Conservation (phyloP, 306 rosid genomes). For the Rubus idaeus region DNA sequence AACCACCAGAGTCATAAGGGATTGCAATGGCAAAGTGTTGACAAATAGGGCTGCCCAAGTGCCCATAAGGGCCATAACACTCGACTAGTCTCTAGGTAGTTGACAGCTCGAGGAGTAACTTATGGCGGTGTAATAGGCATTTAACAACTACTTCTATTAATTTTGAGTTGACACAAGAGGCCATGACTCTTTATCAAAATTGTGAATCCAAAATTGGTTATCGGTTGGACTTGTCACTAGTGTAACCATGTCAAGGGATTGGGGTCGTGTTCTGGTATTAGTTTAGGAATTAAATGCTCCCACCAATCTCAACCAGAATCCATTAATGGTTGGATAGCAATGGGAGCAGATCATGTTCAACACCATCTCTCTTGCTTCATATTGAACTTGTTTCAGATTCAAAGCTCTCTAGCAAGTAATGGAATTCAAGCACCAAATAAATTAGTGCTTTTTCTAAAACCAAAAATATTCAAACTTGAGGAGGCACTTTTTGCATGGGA, state of each 20-base stretch:
- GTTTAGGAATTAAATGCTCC: conserved; percentile 50
- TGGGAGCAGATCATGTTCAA: background rate
- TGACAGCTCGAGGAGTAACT: background rate
- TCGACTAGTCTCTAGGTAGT: background rate
- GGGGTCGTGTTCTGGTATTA: conserved; percentile 48
- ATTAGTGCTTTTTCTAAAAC: background rate
- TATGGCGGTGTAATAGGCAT: background rate
- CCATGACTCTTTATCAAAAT: background rate
- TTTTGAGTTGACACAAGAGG: background rate
- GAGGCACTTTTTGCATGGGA: conserved; percentile 55
- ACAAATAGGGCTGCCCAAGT: background rate
- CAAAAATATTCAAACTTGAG: conserved; percentile 13
- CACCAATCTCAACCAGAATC: conserved; percentile 55
- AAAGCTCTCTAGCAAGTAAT: conserved; percentile 10
- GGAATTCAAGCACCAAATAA: background rate
- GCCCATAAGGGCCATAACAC: conserved; percentile 9
- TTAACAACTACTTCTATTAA: background rate
- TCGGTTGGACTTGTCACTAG: background rate
- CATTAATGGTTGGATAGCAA: conserved; percentile 45
- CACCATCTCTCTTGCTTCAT: background rate
- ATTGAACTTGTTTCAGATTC: conserved; percentile 9
- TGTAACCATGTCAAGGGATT: conserved; percentile 6
- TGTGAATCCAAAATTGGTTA: conserved; percentile 1
- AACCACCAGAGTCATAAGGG: background rate
- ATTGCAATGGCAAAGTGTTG: background rate